phyloP scores from a whole-genome alignment of 2,329 filamentous ascomycete species.

The Diaporthe velutina region DNA sequence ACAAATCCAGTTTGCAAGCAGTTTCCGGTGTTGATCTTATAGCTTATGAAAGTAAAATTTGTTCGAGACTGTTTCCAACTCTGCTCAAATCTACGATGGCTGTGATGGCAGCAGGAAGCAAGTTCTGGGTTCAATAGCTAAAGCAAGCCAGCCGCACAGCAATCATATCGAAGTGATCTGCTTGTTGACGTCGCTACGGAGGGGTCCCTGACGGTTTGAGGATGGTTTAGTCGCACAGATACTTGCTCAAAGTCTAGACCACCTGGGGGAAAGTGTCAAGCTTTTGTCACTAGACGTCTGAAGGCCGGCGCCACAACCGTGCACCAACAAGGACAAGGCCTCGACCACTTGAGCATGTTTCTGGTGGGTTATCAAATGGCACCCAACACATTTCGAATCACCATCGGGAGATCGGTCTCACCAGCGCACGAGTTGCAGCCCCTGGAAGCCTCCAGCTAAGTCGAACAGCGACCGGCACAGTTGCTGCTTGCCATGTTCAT shows the following conservation, averaged over 20 bases:
- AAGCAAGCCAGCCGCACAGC: neutral
- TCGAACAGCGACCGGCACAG: neutral
- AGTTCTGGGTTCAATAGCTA: neutral
- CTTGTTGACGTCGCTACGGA: neutral
- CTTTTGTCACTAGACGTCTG: conserved; percentile 17
- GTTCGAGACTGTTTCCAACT: conserved; percentile 5
- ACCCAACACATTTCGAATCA: neutral
- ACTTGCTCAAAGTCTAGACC: conserved; percentile 37
- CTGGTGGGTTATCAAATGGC: conserved; percentile 8
- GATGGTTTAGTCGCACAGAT: conserved; percentile 31
- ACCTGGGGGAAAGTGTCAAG: conserved; percentile 21
- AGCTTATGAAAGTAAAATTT: neutral
- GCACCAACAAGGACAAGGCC: conserved; percentile 28
- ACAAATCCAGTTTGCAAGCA: neutral
- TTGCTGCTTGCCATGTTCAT: neutral
- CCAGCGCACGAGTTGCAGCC: conserved; percentile 9
- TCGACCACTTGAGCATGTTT: conserved; percentile 36
- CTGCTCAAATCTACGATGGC: neutral
- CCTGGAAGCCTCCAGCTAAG: neutral
- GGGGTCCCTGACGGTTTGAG: neutral
- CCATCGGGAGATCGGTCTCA: neutral
- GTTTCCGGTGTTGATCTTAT: neutral
- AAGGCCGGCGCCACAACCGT: conserved; percentile 27
- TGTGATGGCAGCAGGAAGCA: neutral
- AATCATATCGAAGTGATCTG: neutral